phyloP scores from a whole-genome alignment of 2,329 filamentous ascomycete genomes.

The Xylaria sp. region DNA sequence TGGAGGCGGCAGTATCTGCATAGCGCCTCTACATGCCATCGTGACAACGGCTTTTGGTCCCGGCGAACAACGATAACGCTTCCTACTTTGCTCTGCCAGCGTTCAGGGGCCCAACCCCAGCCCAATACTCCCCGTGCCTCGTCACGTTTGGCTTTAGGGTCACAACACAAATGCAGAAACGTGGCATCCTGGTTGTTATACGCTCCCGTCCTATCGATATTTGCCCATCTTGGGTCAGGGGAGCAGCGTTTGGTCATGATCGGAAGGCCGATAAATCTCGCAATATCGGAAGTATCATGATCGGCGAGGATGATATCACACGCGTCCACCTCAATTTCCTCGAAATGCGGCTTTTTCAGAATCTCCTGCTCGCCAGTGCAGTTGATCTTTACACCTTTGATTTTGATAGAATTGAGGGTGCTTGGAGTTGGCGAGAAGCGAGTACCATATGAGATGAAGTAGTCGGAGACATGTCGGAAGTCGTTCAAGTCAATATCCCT shows the following conservation, averaged over 20 bases:
- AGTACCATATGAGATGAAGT: constrained; percentile 23
- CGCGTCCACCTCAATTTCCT: constrained; percentile 29
- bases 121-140: too few relatives aligned
- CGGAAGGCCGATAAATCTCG: constrained; percentile 35
- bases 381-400: constrained; percentile 40
- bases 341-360: constrained; percentile 36
- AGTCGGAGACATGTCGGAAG: constrained; percentile 39
- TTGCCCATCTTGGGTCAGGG: constrained; percentile 33
- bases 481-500: constrained; percentile 41
- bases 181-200: not conserved
- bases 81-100: not conserved
- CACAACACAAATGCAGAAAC: constrained; percentile 5
- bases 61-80: constrained; percentile 14
- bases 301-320: constrained; percentile 25
- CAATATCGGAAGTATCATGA: constrained; percentile 35
- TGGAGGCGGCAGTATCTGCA: constrained; percentile 25
- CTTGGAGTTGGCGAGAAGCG: not conserved
- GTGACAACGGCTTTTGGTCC: constrained; percentile 28
- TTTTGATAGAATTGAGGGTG: not conserved
- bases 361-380: constrained; percentile 35
- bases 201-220: not conserved
- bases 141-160: not conserved
- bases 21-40: constrained; percentile 24
- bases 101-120: not conserved
- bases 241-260: constrained; percentile 32